These are phyloP conservation scores for Debaryomycetaceae sp. DNA, from an alignment of 1,139 yeast genomes.

Conservation along the genomic window DNA sequence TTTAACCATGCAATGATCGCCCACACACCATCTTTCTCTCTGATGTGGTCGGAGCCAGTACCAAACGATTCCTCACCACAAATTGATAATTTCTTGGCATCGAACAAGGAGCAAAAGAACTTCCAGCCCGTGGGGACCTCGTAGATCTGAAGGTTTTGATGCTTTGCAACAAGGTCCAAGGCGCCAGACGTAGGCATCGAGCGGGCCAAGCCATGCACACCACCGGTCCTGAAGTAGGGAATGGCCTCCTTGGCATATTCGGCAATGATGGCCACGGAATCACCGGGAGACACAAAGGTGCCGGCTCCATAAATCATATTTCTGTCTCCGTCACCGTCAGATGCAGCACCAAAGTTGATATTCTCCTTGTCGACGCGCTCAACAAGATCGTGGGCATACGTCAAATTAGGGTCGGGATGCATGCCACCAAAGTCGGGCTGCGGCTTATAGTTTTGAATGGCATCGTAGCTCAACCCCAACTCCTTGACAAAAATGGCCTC, in stretches of 20 bases:
- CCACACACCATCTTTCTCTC: slow-evolving; percentile 98
- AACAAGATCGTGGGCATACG: slow-evolving; percentile 87
- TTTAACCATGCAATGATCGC: slow-evolving; percentile 97
- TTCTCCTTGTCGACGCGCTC: slow-evolving; percentile 73
- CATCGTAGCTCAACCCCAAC: slow-evolving; percentile 65
- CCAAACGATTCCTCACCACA: slow-evolving; percentile 99
- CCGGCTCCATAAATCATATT: slow-evolving; percentile 98
- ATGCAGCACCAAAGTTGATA: slow-evolving; percentile 95
- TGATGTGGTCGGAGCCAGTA: slow-evolving; percentile 94
- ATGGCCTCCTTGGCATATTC: slow-evolving; percentile 85
- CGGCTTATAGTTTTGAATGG: slow-evolving; percentile 77
- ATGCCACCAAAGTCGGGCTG: slow-evolving; percentile 92
- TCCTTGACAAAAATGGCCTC: slow-evolving; percentile 77
- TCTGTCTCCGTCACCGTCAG: slow-evolving; percentile 98
- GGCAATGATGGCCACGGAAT: slow-evolving; percentile 94
- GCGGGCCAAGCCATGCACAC: slow-evolving; percentile 92
- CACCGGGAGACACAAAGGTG: slow-evolving; percentile 97
- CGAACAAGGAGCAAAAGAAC: slow-evolving; percentile 92
- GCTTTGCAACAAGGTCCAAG: slow-evolving; percentile 83
- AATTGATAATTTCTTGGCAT: slow-evolving; percentile 85
- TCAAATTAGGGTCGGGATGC: slow-evolving; percentile 97
- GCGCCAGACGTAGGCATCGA: slow-evolving; percentile 98
- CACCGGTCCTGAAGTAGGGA: slow-evolving; percentile 84
- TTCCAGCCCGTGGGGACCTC: slow-evolving; percentile 99
- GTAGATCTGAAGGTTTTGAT: slow-evolving; percentile 69